These are phyloP conservation scores for Cenococcum geophilum DNA, from an alignment of 495 filamentous ascomycete species.

Conservation along the genomic window DNA sequence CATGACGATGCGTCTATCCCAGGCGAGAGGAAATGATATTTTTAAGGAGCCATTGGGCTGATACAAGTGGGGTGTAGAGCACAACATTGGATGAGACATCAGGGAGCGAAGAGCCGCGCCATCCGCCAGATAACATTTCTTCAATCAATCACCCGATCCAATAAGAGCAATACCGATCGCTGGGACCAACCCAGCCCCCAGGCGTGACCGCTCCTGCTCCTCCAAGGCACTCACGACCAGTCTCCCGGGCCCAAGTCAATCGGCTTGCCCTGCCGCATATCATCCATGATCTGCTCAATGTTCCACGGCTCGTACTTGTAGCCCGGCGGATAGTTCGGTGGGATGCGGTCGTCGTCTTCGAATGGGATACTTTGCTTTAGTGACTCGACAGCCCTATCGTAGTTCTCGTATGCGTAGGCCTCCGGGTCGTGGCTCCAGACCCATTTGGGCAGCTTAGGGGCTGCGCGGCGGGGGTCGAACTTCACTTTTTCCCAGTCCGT, in stretches of 20 bases:
- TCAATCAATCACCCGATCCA: too few species aligned
- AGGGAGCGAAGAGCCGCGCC: too few species aligned
- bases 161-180: too few species aligned
- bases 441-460: slow-evolving; percentile 53
- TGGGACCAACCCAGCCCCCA: too few species aligned
- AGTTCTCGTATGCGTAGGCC: slow-evolving; percentile 51
- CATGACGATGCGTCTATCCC: too few species aligned
- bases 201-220: too few species aligned
- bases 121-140: too few species aligned
- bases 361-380: slow-evolving; percentile 22
- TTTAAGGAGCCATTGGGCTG: too few species aligned
- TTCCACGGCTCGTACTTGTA: slow-evolving; percentile 26
- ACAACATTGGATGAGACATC: too few species aligned
- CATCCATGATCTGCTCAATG: slow-evolving; percentile 26
- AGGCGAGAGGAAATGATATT: too few species aligned
- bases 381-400: slow-evolving; percentile 37
- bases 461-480: slow-evolving; percentile 53
- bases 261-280: slow-evolving; percentile 15
- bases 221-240: too few species aligned
- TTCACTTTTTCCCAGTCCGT: slow-evolving; percentile 54
- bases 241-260: neutral
- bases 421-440: slow-evolving; percentile 58
- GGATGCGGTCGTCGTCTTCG: slow-evolving; percentile 18
- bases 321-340: slow-evolving; percentile 27
- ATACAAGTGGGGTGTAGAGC: too few species aligned